A percentile compares a stretch with the other conserved stretches of the same genome.
Conservation (phyloP, 805 yeast species). For the Metschnikowia bowlesiae region DNA sequence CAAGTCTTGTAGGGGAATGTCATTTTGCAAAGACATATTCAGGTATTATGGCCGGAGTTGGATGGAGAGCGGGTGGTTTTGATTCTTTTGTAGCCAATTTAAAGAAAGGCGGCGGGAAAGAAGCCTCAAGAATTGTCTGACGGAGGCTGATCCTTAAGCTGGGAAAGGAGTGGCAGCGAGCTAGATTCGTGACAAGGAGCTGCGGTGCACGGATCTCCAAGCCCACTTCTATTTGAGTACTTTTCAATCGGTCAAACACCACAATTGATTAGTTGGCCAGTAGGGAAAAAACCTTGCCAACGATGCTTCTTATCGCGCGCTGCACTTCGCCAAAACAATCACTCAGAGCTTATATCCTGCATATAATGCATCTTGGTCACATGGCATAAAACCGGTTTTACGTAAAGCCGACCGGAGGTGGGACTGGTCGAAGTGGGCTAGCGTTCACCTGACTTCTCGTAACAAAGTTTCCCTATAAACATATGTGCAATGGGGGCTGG, state of each 20-base stretch:
- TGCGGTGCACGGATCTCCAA: background rate
- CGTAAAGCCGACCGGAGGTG: too few relatives aligned
- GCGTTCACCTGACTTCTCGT: too few relatives aligned
- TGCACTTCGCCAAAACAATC: background rate
- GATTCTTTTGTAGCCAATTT: background rate
- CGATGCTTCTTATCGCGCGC: constrained; percentile 1
- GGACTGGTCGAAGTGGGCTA: too few relatives aligned
- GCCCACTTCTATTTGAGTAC: background rate
- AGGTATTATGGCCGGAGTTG: background rate
- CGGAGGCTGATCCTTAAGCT: background rate
- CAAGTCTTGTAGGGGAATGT: background rate
- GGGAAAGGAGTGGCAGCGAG: background rate
- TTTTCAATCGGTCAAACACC: background rate
- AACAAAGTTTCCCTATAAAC: background rate
- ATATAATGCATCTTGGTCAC: background rate
- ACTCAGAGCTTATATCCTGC: background rate
- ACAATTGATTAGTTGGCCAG: background rate
- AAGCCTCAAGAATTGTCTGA: background rate
- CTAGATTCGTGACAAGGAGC: background rate
- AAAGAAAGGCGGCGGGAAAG: background rate
- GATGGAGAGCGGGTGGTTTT: background rate
- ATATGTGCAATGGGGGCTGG: background rate
- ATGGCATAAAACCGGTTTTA: too few relatives aligned
- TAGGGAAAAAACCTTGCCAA: background rate
- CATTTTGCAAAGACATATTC: background rate